Conservation (phyloP, 495 filamentous ascomycete genomes). For the Apiosordaria backusii region DNA sequence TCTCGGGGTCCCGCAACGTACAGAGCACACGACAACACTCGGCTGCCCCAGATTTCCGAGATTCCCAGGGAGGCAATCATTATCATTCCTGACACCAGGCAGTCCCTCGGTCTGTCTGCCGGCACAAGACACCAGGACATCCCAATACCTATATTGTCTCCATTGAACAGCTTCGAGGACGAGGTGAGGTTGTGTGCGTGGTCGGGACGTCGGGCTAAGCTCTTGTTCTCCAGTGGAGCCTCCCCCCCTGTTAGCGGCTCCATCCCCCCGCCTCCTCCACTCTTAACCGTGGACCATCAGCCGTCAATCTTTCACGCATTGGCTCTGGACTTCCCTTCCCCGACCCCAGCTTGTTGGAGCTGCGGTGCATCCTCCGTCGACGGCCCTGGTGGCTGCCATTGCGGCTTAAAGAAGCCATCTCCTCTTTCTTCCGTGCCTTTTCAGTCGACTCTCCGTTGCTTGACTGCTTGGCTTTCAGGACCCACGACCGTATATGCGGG, state of each 20-base stretch:
- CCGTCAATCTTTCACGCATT: conserved; percentile 1
- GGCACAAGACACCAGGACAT: background rate
- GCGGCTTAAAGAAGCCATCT: conserved; percentile 14
- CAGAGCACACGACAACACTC: background rate
- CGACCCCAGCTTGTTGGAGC: background rate
- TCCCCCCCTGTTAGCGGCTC: background rate
- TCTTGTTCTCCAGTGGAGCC: background rate
- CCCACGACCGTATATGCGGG: background rate
- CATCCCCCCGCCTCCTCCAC: background rate
- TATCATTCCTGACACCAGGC: background rate
- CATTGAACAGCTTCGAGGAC: background rate
- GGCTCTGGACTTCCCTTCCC: background rate
- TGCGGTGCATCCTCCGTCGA: conserved; percentile 8
- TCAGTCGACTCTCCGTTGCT: background rate
- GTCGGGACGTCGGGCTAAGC: conserved; percentile 5
- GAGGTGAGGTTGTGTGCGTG: background rate
- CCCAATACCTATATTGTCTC: background rate
- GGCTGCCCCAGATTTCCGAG: background rate
- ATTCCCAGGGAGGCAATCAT: background rate
- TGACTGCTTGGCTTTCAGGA: background rate
- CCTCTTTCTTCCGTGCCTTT: background rate
- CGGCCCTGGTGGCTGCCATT: conserved; percentile 15
- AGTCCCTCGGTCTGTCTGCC: conserved; percentile 1
- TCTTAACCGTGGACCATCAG: background rate
- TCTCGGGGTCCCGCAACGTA: background rate